A percentile compares a stretch with the other conserved stretches of the same genome.
Conservation (phyloP, 2,329 filamentous ascomycete genomes). For the Thermothelomyces thermophilus region DNA sequence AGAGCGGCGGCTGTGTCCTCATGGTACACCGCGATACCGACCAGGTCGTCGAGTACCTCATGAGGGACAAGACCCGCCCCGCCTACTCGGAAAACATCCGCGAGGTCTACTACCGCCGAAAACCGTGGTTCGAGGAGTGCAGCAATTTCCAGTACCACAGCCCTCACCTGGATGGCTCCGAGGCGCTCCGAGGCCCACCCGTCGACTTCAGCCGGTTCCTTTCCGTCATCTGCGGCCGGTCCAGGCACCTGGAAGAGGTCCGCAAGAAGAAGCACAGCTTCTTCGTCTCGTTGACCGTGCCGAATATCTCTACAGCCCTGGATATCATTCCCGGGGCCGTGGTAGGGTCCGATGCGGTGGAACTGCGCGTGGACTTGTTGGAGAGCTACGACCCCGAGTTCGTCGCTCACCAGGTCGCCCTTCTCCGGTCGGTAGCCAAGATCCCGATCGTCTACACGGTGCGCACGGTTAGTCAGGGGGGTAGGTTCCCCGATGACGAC, state of each 20-base stretch:
- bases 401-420: slow-evolving; percentile 72
- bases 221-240: slow-evolving; percentile 58
- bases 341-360: slow-evolving; percentile 85
- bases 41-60: slow-evolving; percentile 80
- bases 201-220: slow-evolving; percentile 70
- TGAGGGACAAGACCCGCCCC: slow-evolving; percentile 81
- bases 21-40: slow-evolving; percentile 83
- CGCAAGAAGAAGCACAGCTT: slow-evolving; percentile 71
- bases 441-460: slow-evolving; percentile 90
- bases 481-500: slow-evolving; percentile 74
- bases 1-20: slow-evolving; percentile 74
- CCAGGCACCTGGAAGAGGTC: slow-evolving; percentile 47
- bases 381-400: slow-evolving; percentile 70
- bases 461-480: slow-evolving; percentile 78
- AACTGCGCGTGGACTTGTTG: slow-evolving; percentile 86
- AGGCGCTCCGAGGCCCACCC: slow-evolving; percentile 40
- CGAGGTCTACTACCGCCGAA: slow-evolving; percentile 81
- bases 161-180: slow-evolving; percentile 49
- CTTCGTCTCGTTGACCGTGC: slow-evolving; percentile 86
- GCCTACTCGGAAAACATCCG: slow-evolving; percentile 91
- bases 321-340: slow-evolving; percentile 64
- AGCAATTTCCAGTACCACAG: slow-evolving; percentile 94
- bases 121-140: slow-evolving; percentile 84
- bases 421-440: slow-evolving; percentile 64
- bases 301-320: slow-evolving; percentile 59